phyloP scores from a whole-genome alignment of 116 monocot genomes.

The Phalaenopsis hybrid region DNA sequence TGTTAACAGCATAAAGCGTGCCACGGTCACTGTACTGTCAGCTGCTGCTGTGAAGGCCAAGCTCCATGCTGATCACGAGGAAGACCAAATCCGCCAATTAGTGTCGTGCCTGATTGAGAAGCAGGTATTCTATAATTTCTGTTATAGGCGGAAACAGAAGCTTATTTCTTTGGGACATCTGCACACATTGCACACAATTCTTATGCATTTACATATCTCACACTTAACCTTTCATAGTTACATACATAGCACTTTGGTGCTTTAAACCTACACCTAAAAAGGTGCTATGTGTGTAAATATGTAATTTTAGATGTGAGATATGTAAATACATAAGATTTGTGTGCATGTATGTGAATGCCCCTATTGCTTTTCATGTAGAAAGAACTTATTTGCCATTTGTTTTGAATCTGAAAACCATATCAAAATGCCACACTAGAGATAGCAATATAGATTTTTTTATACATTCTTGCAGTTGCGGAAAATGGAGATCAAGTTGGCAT shows the following conservation, averaged over 20 bases:
- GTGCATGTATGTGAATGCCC: no score
- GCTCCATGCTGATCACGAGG: conserved; percentile 80
- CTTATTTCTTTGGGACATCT: background rate
- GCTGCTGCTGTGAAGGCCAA: conserved; percentile 87
- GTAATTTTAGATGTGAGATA: no score
- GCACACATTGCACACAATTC: no score
- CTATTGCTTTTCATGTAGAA: background rate
- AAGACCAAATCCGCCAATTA: conserved; percentile 69
- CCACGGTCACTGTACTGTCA: conserved; percentile 73
- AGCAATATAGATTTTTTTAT: background rate
- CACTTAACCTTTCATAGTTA: no score
- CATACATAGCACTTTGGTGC: no score
- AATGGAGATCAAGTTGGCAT: conserved; percentile 61
- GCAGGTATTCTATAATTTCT: conserved; percentile 46
- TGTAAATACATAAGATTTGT: no score
- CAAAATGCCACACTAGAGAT: background rate
- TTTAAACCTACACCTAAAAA: no score
- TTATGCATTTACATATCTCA: no score
- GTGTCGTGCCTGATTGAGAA: conserved; percentile 61
- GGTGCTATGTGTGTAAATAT: no score
- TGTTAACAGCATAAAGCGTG: conserved; percentile 58
- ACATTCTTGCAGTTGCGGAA: conserved; percentile 67
- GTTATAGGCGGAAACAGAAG: background rate
- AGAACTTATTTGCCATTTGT: background rate
- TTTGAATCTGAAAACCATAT: background rate